phyloP scores from a whole-genome alignment of 2,329 filamentous ascomycete species.

The Exophiala viscosa region DNA sequence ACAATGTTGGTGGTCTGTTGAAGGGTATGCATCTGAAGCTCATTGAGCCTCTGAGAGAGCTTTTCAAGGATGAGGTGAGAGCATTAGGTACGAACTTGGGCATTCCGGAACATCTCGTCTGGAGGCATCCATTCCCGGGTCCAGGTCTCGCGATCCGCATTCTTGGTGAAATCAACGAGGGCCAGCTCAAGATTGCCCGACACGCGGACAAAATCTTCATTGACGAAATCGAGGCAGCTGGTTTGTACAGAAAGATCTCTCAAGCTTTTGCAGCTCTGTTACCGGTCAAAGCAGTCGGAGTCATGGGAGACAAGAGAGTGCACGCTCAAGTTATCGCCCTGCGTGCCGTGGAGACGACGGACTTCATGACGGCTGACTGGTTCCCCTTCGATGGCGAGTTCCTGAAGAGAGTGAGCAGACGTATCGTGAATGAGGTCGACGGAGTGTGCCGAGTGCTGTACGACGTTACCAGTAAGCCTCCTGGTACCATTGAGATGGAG shows the following conservation, averaged over 20 bases:
- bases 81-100: conserved; percentile 65
- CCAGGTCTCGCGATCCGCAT: conserved; percentile 74
- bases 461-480: conserved; percentile 61
- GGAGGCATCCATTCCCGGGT: conserved; percentile 74
- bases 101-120: conserved; percentile 71
- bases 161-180: conserved; percentile 76
- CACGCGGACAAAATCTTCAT: conserved; percentile 47
- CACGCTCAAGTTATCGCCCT: conserved; percentile 61
- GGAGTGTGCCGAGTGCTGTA: conserved; percentile 65
- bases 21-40: conserved; percentile 52
- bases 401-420: conserved; percentile 60
- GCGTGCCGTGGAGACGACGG: conserved; percentile 58
- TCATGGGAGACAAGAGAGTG: conserved; percentile 67
- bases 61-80: conserved; percentile 83
- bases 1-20: conserved; percentile 68
- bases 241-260: conserved; percentile 55
- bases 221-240: conserved; percentile 42
- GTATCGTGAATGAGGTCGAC: conserved; percentile 73
- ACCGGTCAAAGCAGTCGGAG: conserved; percentile 62
- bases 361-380: conserved; percentile 73
- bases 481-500: conserved; percentile 72
- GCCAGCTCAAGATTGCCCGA: conserved; percentile 70
- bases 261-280: conserved; percentile 69
- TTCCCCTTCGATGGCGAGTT: conserved; percentile 64
- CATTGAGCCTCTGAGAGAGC: conserved; percentile 72